Evolutionary conservation across 2,329 filamentous ascomycete genomes (phyloP).

Genomic region (Ploettnerulaceae sp.): DNA sequence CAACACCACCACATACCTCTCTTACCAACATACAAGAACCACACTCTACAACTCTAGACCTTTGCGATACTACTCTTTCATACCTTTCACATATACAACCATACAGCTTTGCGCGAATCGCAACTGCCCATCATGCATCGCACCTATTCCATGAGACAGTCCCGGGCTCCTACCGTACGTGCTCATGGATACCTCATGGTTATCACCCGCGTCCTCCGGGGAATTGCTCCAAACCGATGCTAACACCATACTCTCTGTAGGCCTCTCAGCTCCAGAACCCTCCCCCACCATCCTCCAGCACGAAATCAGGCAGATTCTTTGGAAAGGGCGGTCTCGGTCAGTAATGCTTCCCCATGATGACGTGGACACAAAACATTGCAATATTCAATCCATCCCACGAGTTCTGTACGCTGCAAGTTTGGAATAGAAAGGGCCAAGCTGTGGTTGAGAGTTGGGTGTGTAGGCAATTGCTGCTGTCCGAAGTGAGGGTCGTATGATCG

Average conservation of each 20-base stretch:
- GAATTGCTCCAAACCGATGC: too few relatives aligned
- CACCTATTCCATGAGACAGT: constrained; percentile 98
- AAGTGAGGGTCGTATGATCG: not conserved
- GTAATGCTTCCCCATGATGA: constrained; percentile 31
- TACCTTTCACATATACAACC: not conserved
- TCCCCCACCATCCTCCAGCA: constrained; percentile 84
- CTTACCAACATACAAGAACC: not conserved
- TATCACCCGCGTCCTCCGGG: too few relatives aligned
- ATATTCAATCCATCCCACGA: too few relatives aligned
- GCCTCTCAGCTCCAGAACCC: constrained; percentile 73
- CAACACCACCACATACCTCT: constrained; percentile 3
- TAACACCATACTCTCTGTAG: too few relatives aligned
- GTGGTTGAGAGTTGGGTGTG: not conserved
- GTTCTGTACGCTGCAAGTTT: not conserved
- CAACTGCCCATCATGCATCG: constrained; percentile 69
- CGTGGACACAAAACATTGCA: constrained; percentile 37
- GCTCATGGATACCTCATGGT: too few relatives aligned
- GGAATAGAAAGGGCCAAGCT: not conserved
- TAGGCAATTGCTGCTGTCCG: not conserved
- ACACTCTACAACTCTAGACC: not conserved
- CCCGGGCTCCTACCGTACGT: constrained; percentile 88
- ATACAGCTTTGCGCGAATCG: constrained; percentile 3
- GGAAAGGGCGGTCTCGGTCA: constrained; percentile 78
- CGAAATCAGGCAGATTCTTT: constrained; percentile 86
- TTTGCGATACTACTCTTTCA: not conserved